Conservation (phyloP, 2,329 filamentous ascomycete species). For the Alternaria ethzedia region DNA sequence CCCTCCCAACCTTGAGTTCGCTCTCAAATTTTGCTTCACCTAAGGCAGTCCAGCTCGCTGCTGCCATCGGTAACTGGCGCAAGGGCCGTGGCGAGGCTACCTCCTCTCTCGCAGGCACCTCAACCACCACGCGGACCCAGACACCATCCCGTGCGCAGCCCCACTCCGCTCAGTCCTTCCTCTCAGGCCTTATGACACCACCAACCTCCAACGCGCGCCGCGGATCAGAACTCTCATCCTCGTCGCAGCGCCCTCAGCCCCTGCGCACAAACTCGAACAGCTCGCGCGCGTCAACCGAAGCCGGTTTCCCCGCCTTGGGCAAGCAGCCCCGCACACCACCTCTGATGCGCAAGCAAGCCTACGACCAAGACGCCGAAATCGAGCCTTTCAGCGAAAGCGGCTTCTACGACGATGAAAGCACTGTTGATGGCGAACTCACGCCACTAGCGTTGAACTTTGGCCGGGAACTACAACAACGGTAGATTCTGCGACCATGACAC, state of each 20-base stretch:
- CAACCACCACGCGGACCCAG: conserved; percentile 42
- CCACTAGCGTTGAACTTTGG: conserved; percentile 45
- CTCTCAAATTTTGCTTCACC: conserved; percentile 80
- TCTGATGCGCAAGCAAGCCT: conserved; percentile 61
- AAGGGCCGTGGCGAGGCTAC: conserved; percentile 63
- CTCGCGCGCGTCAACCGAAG: conserved; percentile 37
- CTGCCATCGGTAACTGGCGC: conserved; percentile 97
- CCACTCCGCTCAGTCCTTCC: conserved; percentile 64
- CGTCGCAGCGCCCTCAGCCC: conserved; percentile 30
- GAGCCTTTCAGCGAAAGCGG: conserved; percentile 54
- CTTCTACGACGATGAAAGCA: conserved; percentile 59
- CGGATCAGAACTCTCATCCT: conserved; percentile 57
- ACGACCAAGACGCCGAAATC: conserved; percentile 66
- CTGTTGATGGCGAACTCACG: conserved; percentile 49
- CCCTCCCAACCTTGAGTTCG: conserved; percentile 77
- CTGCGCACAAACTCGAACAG: conserved; percentile 35
- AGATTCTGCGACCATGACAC: not conserved
- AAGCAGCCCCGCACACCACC: conserved; percentile 58
- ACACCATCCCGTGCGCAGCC: conserved; percentile 49
- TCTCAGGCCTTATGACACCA: conserved; percentile 87
- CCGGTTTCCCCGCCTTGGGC: conserved; percentile 41
- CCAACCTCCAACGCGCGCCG: conserved; percentile 76
- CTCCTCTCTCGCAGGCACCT: conserved; percentile 50
- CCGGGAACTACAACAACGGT: conserved; percentile 28
- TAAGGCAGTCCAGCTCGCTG: conserved; percentile 85